Percentiles rank a stretch among this genome's conserved stretches.
phyloP scores from a whole-genome alignment of 306 rosid genomes.

The Cucumis hystrix region DNA sequence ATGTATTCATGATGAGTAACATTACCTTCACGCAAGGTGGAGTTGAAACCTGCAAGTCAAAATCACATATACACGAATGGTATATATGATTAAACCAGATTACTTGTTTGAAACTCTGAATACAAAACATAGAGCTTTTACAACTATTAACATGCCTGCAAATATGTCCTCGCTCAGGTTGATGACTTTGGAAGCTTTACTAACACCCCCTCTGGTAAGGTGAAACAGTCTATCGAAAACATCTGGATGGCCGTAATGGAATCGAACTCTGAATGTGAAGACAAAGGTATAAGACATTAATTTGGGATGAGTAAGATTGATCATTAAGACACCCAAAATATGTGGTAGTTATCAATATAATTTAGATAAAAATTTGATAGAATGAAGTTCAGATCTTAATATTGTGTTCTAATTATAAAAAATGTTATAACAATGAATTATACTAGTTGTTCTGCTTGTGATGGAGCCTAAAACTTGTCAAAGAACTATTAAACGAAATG shows the following conservation, averaged over 20 bases:
- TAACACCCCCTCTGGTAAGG: slow-evolving; percentile 94
- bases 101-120: background rate
- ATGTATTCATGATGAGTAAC: slow-evolving; percentile 96
- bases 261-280: slow-evolving; percentile 70
- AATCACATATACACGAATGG: background rate
- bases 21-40: slow-evolving; percentile 83
- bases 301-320: background rate
- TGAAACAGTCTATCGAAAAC: slow-evolving; percentile 89
- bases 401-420: background rate
- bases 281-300: background rate
- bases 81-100: background rate
- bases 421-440: background rate
- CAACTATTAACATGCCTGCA: slow-evolving; percentile 46
- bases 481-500: background rate
- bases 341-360: background rate
- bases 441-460: background rate
- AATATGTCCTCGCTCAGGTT: slow-evolving; percentile 98
- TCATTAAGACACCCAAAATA: background rate
- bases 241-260: slow-evolving; percentile 99
- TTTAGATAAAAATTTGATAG: background rate
- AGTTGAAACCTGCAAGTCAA: slow-evolving; percentile 62
- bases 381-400: background rate
- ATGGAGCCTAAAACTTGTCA: background rate
- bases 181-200: slow-evolving; percentile 91
- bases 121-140: background rate